Base-by-base conservation (phyloP, 208 protist genomes). In the Acanthamoeba rhysodes region DNA sequence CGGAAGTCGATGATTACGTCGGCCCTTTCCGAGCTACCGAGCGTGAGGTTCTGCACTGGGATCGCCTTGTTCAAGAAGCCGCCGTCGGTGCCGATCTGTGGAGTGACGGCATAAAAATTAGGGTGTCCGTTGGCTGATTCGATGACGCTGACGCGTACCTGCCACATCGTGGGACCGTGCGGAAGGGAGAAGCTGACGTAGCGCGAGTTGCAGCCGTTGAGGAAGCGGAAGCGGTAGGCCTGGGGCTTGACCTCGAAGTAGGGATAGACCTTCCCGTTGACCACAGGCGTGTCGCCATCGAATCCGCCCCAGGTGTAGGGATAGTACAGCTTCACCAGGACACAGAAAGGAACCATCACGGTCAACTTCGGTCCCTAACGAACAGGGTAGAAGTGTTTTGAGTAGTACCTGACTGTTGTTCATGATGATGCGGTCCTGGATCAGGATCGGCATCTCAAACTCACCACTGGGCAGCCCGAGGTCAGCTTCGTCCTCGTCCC, bases 151-250 rank as follows among this genome's bases (percentile, higher is more conserved):
- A 27, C 18, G 45, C 34, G 74, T 14, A 90, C 82, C 82, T 90
- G 82, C 45, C 20, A 16, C 41, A 90, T 62, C 10, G 29, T 62
- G 37, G 72, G 72, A 22, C 48, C 57, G 82, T 90, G 24, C 14
- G 82, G 82, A 48, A 90, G 16, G 7, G 82, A 64, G 29, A 90
- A 37, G 34, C 45, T 24, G 37, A 90, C 27, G 82, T 50, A 90
- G 22, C 82, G 82, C 16, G 82, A 90, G 29, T 90, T 90, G 82
- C 82, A 90, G 20, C 82, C 82, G 57, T 90, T 90, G 82, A 90
- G 82, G 82, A 90, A 90, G n/a, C 82, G 48, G 57, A 90, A 90
- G 48, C 82, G 82, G 29, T 90, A 90, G 82, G 82, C 82, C 20
- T 34, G 48, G 18, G 82, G 82, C 82, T 90, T 20, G 82, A 90